These are phyloP conservation scores for Dictyostelium purpureum DNA, from an alignment of 78 protist genomes.

Conservation along the genomic window DNA sequence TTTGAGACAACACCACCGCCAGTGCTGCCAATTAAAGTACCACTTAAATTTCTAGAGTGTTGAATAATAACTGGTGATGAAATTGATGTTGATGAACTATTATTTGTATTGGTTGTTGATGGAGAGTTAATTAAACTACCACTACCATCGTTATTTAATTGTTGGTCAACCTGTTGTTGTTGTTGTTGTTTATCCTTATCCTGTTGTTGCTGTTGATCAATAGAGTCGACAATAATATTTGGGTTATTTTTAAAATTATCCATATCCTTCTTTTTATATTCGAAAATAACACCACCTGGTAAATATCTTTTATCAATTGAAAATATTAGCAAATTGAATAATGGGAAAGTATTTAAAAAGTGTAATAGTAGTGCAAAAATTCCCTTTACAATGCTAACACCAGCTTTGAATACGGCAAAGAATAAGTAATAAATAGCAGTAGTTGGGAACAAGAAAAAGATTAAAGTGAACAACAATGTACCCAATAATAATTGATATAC, in stretches of 20 bases:
- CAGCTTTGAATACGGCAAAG: constrained; percentile 52
- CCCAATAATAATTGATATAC: constrained; percentile 83
- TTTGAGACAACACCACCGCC: neutral
- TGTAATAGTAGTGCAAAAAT: constrained; percentile 46
- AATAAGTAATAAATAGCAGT: constrained; percentile 71
- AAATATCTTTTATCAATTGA: constrained; percentile 25
- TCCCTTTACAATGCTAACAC: constrained; percentile 7
- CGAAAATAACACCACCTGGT: constrained; percentile 59
- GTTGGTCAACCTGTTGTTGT: neutral
- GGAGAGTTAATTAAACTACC: neutral
- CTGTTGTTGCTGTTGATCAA: neutral
- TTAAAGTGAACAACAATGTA: constrained; percentile 79
- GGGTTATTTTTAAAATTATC: neutral
- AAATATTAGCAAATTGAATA: constrained; percentile 42
- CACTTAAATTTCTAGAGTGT: constrained; percentile 14
- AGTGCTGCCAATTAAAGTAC: neutral
- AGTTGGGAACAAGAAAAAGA: constrained; percentile 83
- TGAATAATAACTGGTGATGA: neutral
- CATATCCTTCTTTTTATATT: constrained; percentile 11
- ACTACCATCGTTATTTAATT: neutral
- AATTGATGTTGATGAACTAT: neutral
- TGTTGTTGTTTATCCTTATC: neutral
- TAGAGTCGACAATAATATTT: neutral
- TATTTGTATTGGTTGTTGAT: neutral
- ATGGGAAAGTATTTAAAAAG: constrained; percentile 58